Conservation (phyloP, 2,329 filamentous ascomycete species). For the Penicillium sp. region DNA sequence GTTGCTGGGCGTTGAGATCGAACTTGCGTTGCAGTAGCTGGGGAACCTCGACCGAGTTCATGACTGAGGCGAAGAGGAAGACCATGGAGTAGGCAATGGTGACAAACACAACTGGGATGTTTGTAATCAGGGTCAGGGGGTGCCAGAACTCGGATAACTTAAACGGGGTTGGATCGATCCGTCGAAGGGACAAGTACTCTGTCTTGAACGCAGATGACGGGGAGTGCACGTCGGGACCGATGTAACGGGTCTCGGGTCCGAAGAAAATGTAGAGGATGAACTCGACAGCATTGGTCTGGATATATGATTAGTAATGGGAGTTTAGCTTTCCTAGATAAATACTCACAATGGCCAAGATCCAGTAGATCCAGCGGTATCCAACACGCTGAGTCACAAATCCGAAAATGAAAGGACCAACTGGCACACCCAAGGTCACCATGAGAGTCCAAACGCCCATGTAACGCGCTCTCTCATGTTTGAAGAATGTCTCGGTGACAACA, state of each 20-base stretch:
- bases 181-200: slow-evolving; percentile 46
- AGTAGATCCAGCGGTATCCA: slow-evolving; percentile 61
- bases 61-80: slow-evolving; percentile 56
- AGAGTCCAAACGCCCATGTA: slow-evolving; percentile 60
- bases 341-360: slow-evolving; percentile 55
- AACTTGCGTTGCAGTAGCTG: slow-evolving; percentile 59
- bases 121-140: slow-evolving; percentile 45
- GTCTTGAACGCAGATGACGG: slow-evolving; percentile 40
- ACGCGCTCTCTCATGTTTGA: slow-evolving; percentile 52
- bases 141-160: slow-evolving; percentile 16
- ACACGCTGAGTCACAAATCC: slow-evolving; percentile 52
- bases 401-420: slow-evolving; percentile 40
- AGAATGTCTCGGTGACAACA: slow-evolving; percentile 58
- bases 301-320: slow-evolving; percentile 2
- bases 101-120: slow-evolving; percentile 53
- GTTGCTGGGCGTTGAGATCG: slow-evolving; percentile 56
- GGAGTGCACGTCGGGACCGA: slow-evolving; percentile 25
- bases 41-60: slow-evolving; percentile 60
- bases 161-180: slow-evolving; percentile 47
- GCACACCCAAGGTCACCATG: slow-evolving; percentile 51
- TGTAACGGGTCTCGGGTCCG: slow-evolving; percentile 56
- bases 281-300: slow-evolving; percentile 54
- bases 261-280: slow-evolving; percentile 57
- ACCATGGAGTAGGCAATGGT: slow-evolving; percentile 57
- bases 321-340: slow-evolving; percentile 7